Evolutionary conservation across 768 basidiomycete genomes (phyloP).

Genomic region (Macrolepiota dolichaula): DNA sequence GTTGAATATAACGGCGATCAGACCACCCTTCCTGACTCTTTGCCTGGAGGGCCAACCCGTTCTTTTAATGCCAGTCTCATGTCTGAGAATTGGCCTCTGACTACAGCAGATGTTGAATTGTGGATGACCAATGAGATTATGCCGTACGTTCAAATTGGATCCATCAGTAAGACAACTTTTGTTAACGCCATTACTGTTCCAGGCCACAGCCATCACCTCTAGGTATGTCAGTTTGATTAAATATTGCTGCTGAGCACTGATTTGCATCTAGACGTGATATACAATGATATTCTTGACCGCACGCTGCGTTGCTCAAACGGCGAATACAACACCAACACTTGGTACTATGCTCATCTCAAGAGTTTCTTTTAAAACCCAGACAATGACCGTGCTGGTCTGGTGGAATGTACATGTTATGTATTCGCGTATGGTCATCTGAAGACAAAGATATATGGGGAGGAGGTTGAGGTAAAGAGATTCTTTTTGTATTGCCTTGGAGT

Average conservation of each 20-base stretch:
- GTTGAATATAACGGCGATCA: neutral
- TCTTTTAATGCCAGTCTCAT: neutral
- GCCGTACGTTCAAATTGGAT: neutral
- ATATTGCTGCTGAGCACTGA: neutral
- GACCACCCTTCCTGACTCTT: neutral
- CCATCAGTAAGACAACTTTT: neutral
- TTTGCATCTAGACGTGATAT: neutral
- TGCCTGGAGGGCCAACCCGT: neutral
- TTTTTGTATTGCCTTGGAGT: neutral
- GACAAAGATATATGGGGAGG: neutral
- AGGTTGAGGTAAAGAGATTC: neutral
- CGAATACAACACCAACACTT: neutral
- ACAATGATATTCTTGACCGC: neutral
- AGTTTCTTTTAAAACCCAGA: neutral
- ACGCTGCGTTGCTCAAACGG: neutral
- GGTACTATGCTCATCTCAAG: neutral
- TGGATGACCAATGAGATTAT: neutral
- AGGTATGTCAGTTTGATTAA: neutral
- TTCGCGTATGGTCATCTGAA: neutral
- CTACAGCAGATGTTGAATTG: neutral
- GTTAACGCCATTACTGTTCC: neutral
- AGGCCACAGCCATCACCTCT: neutral
- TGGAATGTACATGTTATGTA: neutral
- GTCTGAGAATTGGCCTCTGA: neutral
- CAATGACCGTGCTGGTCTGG: neutral